Percentiles rank a stretch among this genome's conserved stretches.
These are phyloP conservation scores for Miscanthus lutarioriparius DNA, from an alignment of 176 grass and related monocot species.

Conservation along the genomic window DNA sequence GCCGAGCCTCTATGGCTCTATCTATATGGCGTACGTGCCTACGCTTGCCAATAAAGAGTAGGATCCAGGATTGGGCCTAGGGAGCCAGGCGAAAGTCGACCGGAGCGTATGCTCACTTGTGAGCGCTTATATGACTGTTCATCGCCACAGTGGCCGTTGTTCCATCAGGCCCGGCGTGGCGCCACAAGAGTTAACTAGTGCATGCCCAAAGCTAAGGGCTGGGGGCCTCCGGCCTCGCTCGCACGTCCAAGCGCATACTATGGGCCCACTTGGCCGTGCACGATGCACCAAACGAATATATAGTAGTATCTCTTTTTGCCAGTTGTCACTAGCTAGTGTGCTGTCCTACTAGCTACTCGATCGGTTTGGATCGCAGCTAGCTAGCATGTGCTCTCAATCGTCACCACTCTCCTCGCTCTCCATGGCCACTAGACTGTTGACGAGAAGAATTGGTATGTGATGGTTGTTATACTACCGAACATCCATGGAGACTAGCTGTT, in stretches of 20 bases:
- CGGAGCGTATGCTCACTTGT: not conserved
- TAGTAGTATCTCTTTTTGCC: not conserved
- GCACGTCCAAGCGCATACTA: too few species aligned
- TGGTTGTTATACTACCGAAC: too few species aligned
- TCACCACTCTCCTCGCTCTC: not conserved
- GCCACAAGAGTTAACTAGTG: not conserved
- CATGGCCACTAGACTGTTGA: not conserved
- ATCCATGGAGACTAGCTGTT: too few species aligned
- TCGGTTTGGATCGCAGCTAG: too few species aligned
- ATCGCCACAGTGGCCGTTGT: not conserved
- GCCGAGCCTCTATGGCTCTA: too few species aligned
- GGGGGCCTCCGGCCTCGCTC: not conserved
- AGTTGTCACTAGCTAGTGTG: not conserved
- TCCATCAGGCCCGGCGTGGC: not conserved
- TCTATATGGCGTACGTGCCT: conserved; percentile 11
- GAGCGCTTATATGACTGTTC: conserved; percentile 38
- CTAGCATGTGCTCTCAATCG: not conserved
- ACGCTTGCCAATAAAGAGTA: conserved; percentile 18
- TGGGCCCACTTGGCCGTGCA: too few species aligned
- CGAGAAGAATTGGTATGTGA: not conserved
- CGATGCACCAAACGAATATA: too few species aligned
- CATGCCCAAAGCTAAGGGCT: not conserved
- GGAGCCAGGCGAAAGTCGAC: conserved; percentile 31
- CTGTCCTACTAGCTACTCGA: too few species aligned
- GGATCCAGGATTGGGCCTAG: conserved; percentile 34